Evolutionary conservation across 2,329 filamentous ascomycete species (phyloP), one percentile per base, ranked within the genome.

Genomic region (Xylariaceae sp.): DNA sequence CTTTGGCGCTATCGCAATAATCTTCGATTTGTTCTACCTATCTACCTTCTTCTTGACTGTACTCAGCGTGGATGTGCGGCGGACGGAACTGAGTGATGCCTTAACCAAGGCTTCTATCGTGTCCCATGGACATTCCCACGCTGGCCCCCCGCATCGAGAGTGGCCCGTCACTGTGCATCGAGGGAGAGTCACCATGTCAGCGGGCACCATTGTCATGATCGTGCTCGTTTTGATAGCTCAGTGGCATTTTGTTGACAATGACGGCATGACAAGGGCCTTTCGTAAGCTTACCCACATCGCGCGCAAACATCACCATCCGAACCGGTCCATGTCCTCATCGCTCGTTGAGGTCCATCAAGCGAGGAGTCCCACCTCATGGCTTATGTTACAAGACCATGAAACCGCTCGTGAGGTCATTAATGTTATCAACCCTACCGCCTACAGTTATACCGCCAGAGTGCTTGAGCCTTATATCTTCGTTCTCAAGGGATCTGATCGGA

Each of bases 31-130:
- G 58, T 84, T 91, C 64, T 91, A 88, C 64, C 76, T 91, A 27
- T 79, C 89, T 6, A 91, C 88, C 0, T 91, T 91, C 71, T 91
- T 92, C 65, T 76, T 91, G 3, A 83, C 88, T 1, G 87, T 92
- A 9, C 74, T 92, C 29, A 91, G 87, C 64, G 84, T 92, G 43
- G 88, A 92, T 67, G 87, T 92, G 7, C 81, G 85, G 27, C 79
- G 88, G 61, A 83, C 87, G 54, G 88, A 92, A 71, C 78, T 92
- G 0, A 83, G 84, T 61, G 88, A 92, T 66, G 85, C 86, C 2
- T 72, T 91, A 7, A 82, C 76, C 8, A 84, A 80, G 62, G 78
- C 76, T 2, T 76, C 76, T 1, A 73, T 77, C 40, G 73, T 73
- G 11, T 61, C 62, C n/a, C 63, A 67, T 42, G 60, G 62, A 27